Evolutionary conservation across 768 basidiomycete species (phyloP).

Genomic region (Astraeus odoratus): DNA sequence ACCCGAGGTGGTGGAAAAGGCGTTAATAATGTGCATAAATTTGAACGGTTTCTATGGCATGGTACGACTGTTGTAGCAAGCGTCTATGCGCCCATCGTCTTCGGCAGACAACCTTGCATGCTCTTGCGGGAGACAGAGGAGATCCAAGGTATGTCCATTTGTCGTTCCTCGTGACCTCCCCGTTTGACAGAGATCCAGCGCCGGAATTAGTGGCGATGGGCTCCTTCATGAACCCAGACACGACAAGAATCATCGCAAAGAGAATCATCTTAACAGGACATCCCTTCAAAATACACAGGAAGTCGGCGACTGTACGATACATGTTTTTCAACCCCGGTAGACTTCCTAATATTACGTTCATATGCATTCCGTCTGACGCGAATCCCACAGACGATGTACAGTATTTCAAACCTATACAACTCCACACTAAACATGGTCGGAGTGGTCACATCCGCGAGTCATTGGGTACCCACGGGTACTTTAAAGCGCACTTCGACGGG

Average conservation of each 20-base stretch:
- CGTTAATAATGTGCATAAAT: conserved; percentile 96
- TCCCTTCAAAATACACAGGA: conserved; percentile 95
- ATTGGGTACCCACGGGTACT: conserved; percentile 95
- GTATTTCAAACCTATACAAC: conserved; percentile 90
- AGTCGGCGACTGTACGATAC: conserved; percentile 94
- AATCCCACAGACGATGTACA: conserved; percentile 67
- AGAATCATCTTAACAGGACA: conserved; percentile 94
- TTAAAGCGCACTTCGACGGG: conserved; percentile 94
- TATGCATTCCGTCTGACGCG: not conserved
- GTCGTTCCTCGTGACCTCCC: not conserved
- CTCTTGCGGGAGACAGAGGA: conserved; percentile 67
- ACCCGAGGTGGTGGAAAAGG: conserved; percentile 86
- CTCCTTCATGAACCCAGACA: conserved; percentile 80
- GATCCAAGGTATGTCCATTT: conserved; percentile 44
- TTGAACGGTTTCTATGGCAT: conserved; percentile 83
- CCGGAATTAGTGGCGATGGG: conserved; percentile 88
- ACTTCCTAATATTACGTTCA: not conserved
- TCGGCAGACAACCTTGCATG: conserved; percentile 72
- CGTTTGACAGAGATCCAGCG: conserved; percentile 32
- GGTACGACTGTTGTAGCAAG: conserved; percentile 80
- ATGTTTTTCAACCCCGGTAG: conserved; percentile 94
- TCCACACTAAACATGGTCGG: conserved; percentile 88
- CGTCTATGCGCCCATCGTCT: conserved; percentile 80
- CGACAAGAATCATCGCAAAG: conserved; percentile 87
- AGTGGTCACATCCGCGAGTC: conserved; percentile 87